A percentile compares a stretch with the other conserved stretches of the same genome.
phyloP scores from a whole-genome alignment of 23 red algal species.

The Gracilaria gracilis region DNA sequence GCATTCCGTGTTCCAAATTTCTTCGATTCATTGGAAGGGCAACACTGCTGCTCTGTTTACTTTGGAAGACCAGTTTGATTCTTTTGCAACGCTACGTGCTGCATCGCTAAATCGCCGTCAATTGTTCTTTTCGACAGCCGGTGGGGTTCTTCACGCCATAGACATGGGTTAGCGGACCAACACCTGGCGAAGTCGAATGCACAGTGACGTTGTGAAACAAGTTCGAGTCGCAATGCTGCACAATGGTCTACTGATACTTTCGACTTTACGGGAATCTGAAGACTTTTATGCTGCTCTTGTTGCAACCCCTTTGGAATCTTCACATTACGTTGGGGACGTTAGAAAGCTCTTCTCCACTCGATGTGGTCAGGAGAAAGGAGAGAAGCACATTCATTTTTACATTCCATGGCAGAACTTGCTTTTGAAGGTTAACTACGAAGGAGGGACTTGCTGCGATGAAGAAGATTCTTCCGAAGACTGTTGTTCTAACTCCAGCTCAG shows the following conservation, averaged over 20 bases:
- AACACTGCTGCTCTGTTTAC: neutral
- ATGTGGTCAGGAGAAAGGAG: neutral
- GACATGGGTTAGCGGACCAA: neutral
- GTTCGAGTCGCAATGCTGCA: neutral
- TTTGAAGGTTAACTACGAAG: constrained; percentile 15
- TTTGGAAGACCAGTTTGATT: neutral
- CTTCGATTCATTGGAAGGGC: constrained; percentile 2
- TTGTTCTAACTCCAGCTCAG: neutral
- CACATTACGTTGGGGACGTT: neutral
- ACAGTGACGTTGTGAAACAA: constrained; percentile 3
- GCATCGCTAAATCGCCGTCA: neutral
- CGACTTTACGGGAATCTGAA: constrained; percentile 8
- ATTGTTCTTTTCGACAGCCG: constrained; percentile 14
- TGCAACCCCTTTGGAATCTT: neutral
- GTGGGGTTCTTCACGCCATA: neutral
- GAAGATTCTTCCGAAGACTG: neutral
- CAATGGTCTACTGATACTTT: constrained; percentile 8
- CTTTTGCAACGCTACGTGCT: neutral
- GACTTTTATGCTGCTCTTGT: neutral
- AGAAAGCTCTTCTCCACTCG: constrained; percentile 10
- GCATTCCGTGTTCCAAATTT: neutral
- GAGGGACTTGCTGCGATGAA: constrained; percentile 49
- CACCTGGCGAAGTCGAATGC: constrained; percentile 7
- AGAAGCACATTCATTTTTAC: constrained; percentile 29
- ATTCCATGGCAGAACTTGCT: constrained; percentile 31